Evolutionary conservation across 177 flowering plant genomes (phyloP), one percentile per base, ranked within the genome.

Genomic region (Telopea speciosissima): DNA sequence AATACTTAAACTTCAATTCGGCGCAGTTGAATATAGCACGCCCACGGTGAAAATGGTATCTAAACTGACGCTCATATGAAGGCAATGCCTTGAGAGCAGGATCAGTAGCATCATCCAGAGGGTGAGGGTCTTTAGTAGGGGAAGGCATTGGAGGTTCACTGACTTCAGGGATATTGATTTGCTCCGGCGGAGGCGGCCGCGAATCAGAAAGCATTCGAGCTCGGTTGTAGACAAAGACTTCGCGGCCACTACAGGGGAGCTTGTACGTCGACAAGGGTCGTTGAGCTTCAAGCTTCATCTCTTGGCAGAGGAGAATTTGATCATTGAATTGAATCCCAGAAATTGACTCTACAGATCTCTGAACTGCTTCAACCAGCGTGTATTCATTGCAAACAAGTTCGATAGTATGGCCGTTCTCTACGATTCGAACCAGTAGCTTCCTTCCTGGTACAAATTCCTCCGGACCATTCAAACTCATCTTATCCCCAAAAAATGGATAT

Each of bases 31-130:
- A 96, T 62, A 93, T 87, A 0, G 86, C 83, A 62, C 80, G 79
- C 24, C 98, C 98, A 54, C 79, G 72, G 19, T 89, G 90, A 73
- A 82, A 96, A 81, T 96, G 99, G 78, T 85, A 83, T 74, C 97
- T 79, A 74, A 96, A 93, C 64, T 87, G 96, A 40, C 89, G 78
- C 82, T 89, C 96, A 76, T 93, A 96, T 3, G 97, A 90, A 74
- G 98, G 93, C 75, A 96, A 80, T 10, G 98, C 98, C 76, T 89
- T 96, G 23, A 91, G 72, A 25, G 99, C 99, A 44, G 99, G 99
- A 72, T 96, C 99, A 1, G 80, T 58, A 60, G 93, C 93, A 82
- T 90, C 93, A 81, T 96, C 99, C 72, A 93, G 67, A 19, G 97
- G 96, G 61, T 96, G 99, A 5, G 88, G 83, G 16, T 86, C 69